Conservation (phyloP, 2,329 filamentous ascomycete genomes). For the Calycina herbarum region DNA sequence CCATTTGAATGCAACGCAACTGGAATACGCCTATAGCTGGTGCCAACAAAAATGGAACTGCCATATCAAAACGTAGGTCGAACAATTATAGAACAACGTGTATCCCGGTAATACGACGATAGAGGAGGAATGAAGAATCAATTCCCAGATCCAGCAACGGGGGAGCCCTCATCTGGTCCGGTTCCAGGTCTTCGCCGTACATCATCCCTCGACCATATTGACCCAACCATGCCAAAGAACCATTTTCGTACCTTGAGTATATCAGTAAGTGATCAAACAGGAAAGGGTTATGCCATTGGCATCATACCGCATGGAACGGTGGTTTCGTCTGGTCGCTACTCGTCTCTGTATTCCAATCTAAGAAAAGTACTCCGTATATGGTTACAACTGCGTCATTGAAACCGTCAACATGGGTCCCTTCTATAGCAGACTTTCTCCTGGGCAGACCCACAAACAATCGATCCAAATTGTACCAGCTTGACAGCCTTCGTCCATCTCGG, state of each 20-base stretch:
- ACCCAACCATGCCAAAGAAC: constrained; percentile 42
- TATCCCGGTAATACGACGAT: neutral
- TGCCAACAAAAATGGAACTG: neutral
- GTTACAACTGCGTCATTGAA: constrained; percentile 46
- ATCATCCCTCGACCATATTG: constrained; percentile 36
- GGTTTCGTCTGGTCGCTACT: constrained; percentile 35
- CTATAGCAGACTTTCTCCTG: constrained; percentile 18
- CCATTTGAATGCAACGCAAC: neutral
- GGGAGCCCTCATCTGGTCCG: constrained; percentile 24
- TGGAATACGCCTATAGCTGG: neutral
- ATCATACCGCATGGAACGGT: constrained; percentile 51
- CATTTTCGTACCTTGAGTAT: constrained; percentile 41
- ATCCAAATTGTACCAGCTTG: constrained; percentile 58
- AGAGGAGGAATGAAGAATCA: neutral
- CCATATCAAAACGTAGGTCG: neutral
- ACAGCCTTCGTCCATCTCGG: constrained; percentile 66
- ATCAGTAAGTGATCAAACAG: neutral
- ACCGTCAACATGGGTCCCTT: neutral
- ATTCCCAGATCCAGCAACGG: constrained; percentile 19
- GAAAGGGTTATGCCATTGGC: neutral
- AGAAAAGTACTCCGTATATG: constrained; percentile 60
- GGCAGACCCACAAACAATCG: constrained; percentile 33
- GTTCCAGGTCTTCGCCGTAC: constrained; percentile 17
- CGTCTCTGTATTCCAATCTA: constrained; percentile 52
- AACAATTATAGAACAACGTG: neutral